Conservation (phyloP, 23 red algal species). For the Cyanidiococcus yangmingshanensis region DNA sequence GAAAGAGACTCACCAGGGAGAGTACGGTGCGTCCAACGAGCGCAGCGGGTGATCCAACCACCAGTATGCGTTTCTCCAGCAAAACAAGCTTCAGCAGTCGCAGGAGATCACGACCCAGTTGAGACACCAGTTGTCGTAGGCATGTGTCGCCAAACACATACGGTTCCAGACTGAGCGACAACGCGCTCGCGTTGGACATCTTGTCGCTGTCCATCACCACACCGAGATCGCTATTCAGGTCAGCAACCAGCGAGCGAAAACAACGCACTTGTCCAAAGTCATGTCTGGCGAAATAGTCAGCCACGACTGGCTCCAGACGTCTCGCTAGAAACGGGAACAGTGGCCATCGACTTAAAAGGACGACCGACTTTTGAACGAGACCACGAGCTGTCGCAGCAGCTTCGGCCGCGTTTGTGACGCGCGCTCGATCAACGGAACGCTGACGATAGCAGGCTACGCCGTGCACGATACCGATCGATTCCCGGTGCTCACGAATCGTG, state of each 20-base stretch:
- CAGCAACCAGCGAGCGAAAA: not conserved
- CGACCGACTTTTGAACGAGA: slow-evolving; percentile 3
- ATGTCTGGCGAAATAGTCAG: not conserved
- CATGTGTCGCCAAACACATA: not conserved
- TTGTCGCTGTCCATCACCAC: not conserved
- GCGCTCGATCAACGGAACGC: not conserved
- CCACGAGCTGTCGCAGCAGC: not conserved
- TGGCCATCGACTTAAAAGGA: slow-evolving; percentile 8
- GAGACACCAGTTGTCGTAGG: not conserved
- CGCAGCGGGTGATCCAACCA: not conserved
- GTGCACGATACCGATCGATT: not conserved
- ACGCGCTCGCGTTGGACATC: not conserved
- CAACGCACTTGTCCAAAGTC: slow-evolving; percentile 2
- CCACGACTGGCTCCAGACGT: not conserved
- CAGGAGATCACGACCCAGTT: not conserved
- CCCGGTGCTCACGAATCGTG: not conserved
- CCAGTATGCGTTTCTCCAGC: not conserved
- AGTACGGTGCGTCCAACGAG: not conserved
- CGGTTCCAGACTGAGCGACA: not conserved
- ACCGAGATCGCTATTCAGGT: not conserved
- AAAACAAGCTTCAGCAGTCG: slow-evolving; percentile 10
- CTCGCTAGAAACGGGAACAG: not conserved
- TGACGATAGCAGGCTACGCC: slow-evolving; percentile 11
- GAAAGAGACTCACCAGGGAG: not conserved
- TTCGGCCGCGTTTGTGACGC: not conserved